These are phyloP conservation scores for Boletus pseudopeckii DNA, from an alignment of 768 basidiomycete genomes.

Conservation along the genomic window DNA sequence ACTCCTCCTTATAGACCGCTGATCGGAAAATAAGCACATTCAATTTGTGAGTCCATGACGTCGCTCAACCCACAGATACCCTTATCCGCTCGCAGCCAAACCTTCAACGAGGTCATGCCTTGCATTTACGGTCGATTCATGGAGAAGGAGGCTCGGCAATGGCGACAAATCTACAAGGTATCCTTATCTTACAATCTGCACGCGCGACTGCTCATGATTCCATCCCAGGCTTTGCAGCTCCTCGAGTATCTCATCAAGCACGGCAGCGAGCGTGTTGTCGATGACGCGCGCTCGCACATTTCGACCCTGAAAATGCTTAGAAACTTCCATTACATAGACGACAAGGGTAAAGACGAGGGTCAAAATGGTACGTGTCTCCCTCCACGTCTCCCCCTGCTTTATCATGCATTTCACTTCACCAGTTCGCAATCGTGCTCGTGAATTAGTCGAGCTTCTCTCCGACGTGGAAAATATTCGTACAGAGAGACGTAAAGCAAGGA, in stretches of 20 bases:
- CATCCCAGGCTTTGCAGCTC: conserved; percentile 75
- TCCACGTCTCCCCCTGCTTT: background rate
- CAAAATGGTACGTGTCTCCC: conserved; percentile 71
- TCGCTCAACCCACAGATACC: background rate
- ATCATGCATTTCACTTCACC: conserved; percentile 2
- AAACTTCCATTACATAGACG: conserved; percentile 98
- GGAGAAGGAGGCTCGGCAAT: conserved; percentile 97
- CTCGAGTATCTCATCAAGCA: conserved; percentile 96
- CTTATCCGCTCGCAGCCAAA: conserved; percentile 56
- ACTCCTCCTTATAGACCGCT: conserved; percentile 7
- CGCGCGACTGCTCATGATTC: background rate
- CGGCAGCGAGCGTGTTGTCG: conserved; percentile 95
- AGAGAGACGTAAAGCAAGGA: conserved; percentile 91
- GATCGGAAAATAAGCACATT: conserved; percentile 68
- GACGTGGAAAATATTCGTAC: conserved; percentile 88
- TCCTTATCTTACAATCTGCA: background rate
- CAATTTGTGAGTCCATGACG: conserved; percentile 69
- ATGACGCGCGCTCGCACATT: conserved; percentile 92
- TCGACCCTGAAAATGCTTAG: conserved; percentile 96
- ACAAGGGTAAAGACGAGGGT: conserved; percentile 98
- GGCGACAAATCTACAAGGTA: conserved; percentile 99
- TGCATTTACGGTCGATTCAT: conserved; percentile 92
- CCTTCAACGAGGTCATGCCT: conserved; percentile 99
- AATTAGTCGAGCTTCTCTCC: conserved; percentile 85
- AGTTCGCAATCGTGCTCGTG: conserved; percentile 94